Evolutionary conservation across 2,329 filamentous ascomycete genomes (phyloP).

Genomic region (Trichoderma atroviride): DNA sequence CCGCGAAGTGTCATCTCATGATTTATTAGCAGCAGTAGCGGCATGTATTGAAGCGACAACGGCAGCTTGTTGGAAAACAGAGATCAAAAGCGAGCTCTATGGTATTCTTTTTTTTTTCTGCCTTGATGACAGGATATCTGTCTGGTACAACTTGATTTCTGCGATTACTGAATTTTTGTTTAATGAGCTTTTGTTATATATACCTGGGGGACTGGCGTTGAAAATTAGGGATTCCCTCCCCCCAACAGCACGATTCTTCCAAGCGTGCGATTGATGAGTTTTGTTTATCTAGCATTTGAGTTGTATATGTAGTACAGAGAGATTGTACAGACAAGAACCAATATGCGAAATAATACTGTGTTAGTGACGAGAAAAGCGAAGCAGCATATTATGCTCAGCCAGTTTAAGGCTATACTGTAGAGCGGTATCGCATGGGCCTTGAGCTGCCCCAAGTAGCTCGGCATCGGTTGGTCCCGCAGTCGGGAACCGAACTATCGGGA

Average conservation of each 20-base stretch:
- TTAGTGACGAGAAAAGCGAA: not conserved
- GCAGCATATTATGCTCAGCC: not conserved
- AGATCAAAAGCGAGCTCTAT: not conserved
- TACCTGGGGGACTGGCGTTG: not conserved
- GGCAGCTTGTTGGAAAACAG: not conserved
- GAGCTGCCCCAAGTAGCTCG: not conserved
- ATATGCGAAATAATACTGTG: not conserved
- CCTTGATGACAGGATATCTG: not conserved
- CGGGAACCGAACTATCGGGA: not conserved
- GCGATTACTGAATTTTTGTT: not conserved
- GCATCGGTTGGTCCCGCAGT: not conserved
- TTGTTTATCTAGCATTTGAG: not conserved
- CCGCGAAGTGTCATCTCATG: not conserved
- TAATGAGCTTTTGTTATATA: not conserved
- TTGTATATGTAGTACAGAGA: not conserved
- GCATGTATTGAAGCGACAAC: not conserved
- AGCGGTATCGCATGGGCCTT: not conserved
- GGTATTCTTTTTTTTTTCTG: not conserved
- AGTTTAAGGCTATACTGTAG: not conserved
- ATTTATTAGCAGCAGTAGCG: not conserved
- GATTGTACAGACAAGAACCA: not conserved
- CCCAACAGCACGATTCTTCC: constrained; percentile 2
- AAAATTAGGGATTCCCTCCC: not conserved
- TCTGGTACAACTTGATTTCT: not conserved
- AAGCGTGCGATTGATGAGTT: not conserved